Conservation (phyloP, 2,329 filamentous ascomycete species). For the Alternaria angustiovoidea region DNA sequence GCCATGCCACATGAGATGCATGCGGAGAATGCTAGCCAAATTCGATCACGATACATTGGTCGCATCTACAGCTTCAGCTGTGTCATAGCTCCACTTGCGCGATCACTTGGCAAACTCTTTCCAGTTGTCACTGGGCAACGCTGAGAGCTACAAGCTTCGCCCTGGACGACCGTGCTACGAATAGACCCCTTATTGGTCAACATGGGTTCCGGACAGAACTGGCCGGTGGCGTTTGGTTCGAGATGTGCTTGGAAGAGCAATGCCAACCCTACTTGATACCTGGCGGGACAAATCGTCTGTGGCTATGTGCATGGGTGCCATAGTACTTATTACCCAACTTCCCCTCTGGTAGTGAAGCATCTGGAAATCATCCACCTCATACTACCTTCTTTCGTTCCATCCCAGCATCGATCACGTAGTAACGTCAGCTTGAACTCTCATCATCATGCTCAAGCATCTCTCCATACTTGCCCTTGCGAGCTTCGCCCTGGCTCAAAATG, state of each 20-base stretch:
- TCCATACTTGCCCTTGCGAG: constrained; percentile 47
- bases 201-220: constrained; percentile 14
- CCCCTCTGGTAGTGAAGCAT: constrained; percentile 18
- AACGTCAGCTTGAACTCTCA: constrained; percentile 2
- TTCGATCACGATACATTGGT: constrained; percentile 22
- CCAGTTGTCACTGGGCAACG: constrained; percentile 27
- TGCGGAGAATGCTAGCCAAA: constrained; percentile 25
- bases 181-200: constrained; percentile 24
- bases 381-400: background rate
- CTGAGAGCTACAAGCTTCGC: constrained; percentile 21
- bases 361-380: constrained; percentile 1
- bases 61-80: constrained; percentile 19
- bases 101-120: constrained; percentile 26
- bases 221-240: constrained; percentile 15
- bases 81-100: constrained; percentile 31
- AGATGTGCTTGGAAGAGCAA: constrained; percentile 22
- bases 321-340: constrained; percentile 29
- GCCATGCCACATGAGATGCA: constrained; percentile 9
- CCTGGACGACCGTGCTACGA: constrained; percentile 23
- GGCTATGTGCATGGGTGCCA: constrained; percentile 7
- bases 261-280: constrained; percentile 13
- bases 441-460: constrained; percentile 52
- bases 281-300: constrained; percentile 6
- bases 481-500: constrained; percentile 42
- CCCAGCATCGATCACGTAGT: background rate